Percentiles rank a stretch among this genome's conserved stretches.
Conservation (phyloP, 1,139 yeast genomes). For the Scheffersomyces segobiensis region DNA sequence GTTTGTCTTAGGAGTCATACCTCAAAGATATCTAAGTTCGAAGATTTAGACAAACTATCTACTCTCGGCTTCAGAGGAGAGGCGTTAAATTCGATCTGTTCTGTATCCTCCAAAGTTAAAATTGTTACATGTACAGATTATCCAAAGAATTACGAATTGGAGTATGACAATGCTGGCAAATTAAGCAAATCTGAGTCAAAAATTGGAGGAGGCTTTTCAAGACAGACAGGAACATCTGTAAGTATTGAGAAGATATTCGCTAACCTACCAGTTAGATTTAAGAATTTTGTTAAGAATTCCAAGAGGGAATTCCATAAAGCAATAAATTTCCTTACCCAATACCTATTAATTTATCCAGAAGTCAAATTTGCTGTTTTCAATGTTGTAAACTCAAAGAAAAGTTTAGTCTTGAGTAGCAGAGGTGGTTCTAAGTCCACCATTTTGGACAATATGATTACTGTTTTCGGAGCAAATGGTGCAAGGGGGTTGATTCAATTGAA, state of each 20-base stretch:
- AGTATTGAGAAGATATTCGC: slow-evolving; percentile 53
- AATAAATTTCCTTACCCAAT: slow-evolving; percentile 61
- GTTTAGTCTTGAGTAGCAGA: slow-evolving; percentile 48
- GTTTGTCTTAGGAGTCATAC: slow-evolving; percentile 78
- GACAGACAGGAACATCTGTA: slow-evolving; percentile 58
- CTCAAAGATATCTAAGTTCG: slow-evolving; percentile 66
- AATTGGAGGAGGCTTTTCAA: slow-evolving; percentile 42
- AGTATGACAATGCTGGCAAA: slow-evolving; percentile 55
- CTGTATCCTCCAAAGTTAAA: slow-evolving; percentile 49
- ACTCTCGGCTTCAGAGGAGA: slow-evolving; percentile 87
- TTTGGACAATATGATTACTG: slow-evolving; percentile 57
- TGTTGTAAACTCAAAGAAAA: slow-evolving; percentile 49
- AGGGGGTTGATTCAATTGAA: slow-evolving; percentile 56
- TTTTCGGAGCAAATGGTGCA: slow-evolving; percentile 69
- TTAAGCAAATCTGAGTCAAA: slow-evolving; percentile 33
- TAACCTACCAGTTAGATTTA: slow-evolving; percentile 71
- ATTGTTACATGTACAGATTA: slow-evolving; percentile 59
- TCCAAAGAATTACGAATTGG: slow-evolving; percentile 60
- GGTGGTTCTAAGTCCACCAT: slow-evolving; percentile 39
- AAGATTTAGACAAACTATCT: slow-evolving; percentile 51
- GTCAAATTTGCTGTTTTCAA: slow-evolving; percentile 64
- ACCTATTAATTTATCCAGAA: slow-evolving; percentile 60
- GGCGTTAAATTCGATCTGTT: slow-evolving; percentile 74
- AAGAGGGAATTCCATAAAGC: slow-evolving; percentile 75
- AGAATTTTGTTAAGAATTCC: slow-evolving; percentile 66